Evolutionary conservation across 495 filamentous ascomycete species (phyloP).

Genomic region (Hypoxylon subgilvum): DNA sequence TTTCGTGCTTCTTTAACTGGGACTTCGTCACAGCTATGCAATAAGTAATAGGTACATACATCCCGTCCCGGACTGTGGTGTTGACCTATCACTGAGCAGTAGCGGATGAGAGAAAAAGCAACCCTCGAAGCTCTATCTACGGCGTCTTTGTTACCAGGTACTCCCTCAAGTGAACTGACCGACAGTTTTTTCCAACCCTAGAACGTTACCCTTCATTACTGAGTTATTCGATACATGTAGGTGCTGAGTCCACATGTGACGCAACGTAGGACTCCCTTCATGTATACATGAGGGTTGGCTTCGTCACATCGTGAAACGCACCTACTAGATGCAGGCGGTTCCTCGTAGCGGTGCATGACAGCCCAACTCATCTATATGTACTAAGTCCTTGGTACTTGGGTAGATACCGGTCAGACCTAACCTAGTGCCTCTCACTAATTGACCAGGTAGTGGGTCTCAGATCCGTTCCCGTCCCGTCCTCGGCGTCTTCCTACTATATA

Average conservation of each 20-base stretch:
- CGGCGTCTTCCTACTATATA: constrained; percentile 20
- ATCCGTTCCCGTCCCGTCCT: constrained; percentile 16
- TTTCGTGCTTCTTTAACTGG: constrained; percentile 5
- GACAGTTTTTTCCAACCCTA: no score
- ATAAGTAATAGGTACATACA: not conserved
- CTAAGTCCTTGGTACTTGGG: no score
- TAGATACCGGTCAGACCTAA: constrained; percentile 8
- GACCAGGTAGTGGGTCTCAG: constrained; percentile 26
- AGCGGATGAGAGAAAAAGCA: constrained; percentile 1
- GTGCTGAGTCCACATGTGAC: no score
- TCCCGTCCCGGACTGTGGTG: no score
- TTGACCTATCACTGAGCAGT: not conserved
- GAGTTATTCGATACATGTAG: no score
- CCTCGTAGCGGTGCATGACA: constrained; percentile 22
- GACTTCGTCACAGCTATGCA: constrained; percentile 6
- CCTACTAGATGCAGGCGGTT: constrained; percentile 21
- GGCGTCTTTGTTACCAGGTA: no score
- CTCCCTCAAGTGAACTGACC: no score
- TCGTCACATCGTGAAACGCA: constrained; percentile 34
- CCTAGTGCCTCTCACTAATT: no score
- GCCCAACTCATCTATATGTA: constrained; percentile 32
- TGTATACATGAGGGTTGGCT: not conserved
- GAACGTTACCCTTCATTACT: no score
- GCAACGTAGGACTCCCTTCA: constrained; percentile 13
- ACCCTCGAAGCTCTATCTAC: not conserved